Percentiles rank a stretch among this genome's conserved stretches.
These are phyloP conservation scores for Lycium barbarum DNA, from an alignment of 257 asterid genomes.

Conservation along the genomic window DNA sequence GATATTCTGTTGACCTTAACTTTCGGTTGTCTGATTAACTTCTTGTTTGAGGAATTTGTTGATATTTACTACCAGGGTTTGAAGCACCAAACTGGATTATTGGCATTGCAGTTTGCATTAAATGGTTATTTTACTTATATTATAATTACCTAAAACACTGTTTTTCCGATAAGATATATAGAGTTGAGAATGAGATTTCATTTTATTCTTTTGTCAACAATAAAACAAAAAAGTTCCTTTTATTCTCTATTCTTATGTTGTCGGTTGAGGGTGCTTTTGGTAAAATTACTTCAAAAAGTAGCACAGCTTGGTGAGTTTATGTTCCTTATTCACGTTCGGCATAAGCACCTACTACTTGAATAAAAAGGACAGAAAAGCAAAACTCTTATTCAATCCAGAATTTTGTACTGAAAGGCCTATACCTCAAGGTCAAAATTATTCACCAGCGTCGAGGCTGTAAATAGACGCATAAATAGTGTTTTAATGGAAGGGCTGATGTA, in stretches of 20 bases:
- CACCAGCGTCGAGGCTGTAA: background rate
- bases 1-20: background rate
- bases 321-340: background rate
- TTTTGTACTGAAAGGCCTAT: background rate
- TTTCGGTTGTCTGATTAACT: background rate
- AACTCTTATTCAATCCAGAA: background rate
- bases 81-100: background rate
- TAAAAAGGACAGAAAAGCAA: background rate
- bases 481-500: background rate
- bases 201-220: background rate
- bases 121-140: background rate
- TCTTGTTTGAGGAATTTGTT: background rate
- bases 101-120: background rate
- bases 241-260: background rate
- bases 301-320: conserved; percentile 12
- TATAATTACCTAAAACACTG: background rate
- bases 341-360: background rate
- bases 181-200: background rate
- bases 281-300: background rate
- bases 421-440: background rate
- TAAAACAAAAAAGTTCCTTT: background rate
- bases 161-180: background rate
- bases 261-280: background rate
- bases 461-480: background rate
- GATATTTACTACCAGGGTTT: background rate